phyloP scores from a whole-genome alignment of 495 filamentous ascomycete species.

The Aspergillus asperescens region DNA sequence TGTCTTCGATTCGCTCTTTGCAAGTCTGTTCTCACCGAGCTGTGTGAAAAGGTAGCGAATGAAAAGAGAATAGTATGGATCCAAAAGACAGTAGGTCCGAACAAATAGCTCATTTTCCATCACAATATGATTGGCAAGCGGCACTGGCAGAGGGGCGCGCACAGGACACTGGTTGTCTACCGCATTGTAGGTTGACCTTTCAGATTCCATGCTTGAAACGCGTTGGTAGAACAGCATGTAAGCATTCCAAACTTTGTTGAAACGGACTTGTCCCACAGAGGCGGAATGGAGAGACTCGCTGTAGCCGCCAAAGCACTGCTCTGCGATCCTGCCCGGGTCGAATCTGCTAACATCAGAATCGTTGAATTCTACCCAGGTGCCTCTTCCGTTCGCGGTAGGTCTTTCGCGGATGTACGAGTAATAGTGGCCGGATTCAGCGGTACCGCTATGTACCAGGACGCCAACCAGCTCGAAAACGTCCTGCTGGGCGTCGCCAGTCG shows the following conservation, averaged over 20 bases:
- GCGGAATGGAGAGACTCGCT: constrained; percentile 45
- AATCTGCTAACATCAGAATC: constrained; percentile 75
- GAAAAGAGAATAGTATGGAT: constrained; percentile 65
- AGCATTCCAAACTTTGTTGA: constrained; percentile 73
- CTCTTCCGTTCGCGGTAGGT: constrained; percentile 46
- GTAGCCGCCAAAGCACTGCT: constrained; percentile 73
- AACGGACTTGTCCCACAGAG: constrained; percentile 37
- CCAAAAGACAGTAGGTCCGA: constrained; percentile 75
- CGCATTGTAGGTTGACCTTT: constrained; percentile 26
- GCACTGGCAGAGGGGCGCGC: constrained; percentile 49
- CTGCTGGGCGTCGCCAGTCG: constrained; percentile 41
- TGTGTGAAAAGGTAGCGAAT: constrained; percentile 53
- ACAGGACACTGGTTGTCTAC: constrained; percentile 42
- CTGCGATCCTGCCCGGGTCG: constrained; percentile 66
- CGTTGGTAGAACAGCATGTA: constrained; percentile 99
- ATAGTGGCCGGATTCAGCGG: constrained; percentile 93
- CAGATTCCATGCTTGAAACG: constrained; percentile 54
- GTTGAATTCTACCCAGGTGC: constrained; percentile 87
- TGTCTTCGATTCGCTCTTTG: constrained; percentile 46
- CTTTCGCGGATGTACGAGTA: constrained; percentile 90
- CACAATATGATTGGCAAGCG: constrained; percentile 57
- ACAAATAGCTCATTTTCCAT: constrained; percentile 68
- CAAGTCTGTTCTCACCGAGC: constrained; percentile 36
- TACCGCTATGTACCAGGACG: constrained; percentile 86
- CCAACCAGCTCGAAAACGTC: constrained; percentile 92